Conservation (phyloP, 805 yeast genomes). For the Zygoascus tannicola region DNA sequence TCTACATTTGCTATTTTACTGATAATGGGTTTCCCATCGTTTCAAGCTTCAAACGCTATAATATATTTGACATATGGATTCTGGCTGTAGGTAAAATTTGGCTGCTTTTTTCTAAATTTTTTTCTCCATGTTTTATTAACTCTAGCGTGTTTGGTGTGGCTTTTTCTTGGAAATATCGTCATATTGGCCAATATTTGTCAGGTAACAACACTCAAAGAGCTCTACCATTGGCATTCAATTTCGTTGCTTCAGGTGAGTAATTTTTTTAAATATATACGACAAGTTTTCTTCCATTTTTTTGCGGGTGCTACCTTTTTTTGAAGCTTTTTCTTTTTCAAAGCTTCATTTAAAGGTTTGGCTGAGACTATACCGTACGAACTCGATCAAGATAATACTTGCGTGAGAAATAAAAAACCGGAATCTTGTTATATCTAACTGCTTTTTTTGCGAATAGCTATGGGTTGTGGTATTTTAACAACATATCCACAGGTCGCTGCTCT, state of each 20-base stretch:
- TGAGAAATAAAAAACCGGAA: slow-evolving; percentile 42
- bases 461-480: slow-evolving; percentile 79
- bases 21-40: slow-evolving; percentile 37
- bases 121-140: background rate
- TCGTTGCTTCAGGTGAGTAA: slow-evolving; percentile 79
- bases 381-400: slow-evolving; percentile 80
- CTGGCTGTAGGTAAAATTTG: slow-evolving; percentile 29
- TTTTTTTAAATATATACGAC: background rate
- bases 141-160: slow-evolving; percentile 38
- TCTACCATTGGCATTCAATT: slow-evolving; percentile 74
- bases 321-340: too few species aligned
- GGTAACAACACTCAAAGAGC: slow-evolving; percentile 69
- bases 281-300: slow-evolving; percentile 2
- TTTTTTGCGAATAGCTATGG: slow-evolving; percentile 55
- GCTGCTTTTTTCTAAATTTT: background rate
- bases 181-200: slow-evolving; percentile 51
- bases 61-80: slow-evolving; percentile 51
- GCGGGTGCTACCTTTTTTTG: slow-evolving; percentile 20
- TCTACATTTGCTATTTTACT: too few species aligned
- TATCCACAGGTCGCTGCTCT: slow-evolving; percentile 80
- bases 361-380: slow-evolving; percentile 70
- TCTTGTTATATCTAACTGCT: slow-evolving; percentile 8
- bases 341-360: too few species aligned
- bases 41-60: slow-evolving; percentile 53
- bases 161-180: slow-evolving; percentile 51